phyloP scores from a whole-genome alignment of 2,329 filamentous ascomycete genomes.

The Metarhizium robertsii region DNA sequence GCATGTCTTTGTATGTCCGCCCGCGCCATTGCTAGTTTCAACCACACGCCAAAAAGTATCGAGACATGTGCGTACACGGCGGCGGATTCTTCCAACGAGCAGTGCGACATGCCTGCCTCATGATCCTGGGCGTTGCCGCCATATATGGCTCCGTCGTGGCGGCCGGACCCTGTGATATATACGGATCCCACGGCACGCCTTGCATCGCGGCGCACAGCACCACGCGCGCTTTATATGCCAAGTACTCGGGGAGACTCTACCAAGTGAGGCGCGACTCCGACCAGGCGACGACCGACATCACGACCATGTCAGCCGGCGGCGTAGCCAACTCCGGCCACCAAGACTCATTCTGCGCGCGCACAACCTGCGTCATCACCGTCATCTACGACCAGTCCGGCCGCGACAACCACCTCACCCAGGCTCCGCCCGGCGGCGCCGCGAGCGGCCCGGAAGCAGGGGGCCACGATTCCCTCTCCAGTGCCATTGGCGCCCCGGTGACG shows the following conservation, averaged over 20 bases:
- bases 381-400: constrained; percentile 59
- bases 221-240: constrained; percentile 51
- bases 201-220: constrained; percentile 57
- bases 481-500: constrained; percentile 50
- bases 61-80: too few relatives aligned
- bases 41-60: too few relatives aligned
- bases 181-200: constrained; percentile 47
- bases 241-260: constrained; percentile 45
- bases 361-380: constrained; percentile 53
- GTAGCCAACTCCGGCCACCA: constrained; percentile 53
- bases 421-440: constrained; percentile 45
- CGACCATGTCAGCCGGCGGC: constrained; percentile 31
- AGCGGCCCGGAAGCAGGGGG: constrained; percentile 45
- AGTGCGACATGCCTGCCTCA: too few relatives aligned
- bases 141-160: too few relatives aligned
- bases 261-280: constrained; percentile 49
- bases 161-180: constrained; percentile 50
- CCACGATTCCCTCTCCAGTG: constrained; percentile 50
- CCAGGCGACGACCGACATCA: constrained; percentile 7
- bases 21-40: too few relatives aligned
- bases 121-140: too few relatives aligned
- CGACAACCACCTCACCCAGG: constrained; percentile 54
- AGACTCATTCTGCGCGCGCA: constrained; percentile 49
- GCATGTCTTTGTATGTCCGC: too few relatives aligned
- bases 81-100: too few relatives aligned